phyloP scores from a whole-genome alignment of 106 monocot species.

The Vanilla planifolia region DNA sequence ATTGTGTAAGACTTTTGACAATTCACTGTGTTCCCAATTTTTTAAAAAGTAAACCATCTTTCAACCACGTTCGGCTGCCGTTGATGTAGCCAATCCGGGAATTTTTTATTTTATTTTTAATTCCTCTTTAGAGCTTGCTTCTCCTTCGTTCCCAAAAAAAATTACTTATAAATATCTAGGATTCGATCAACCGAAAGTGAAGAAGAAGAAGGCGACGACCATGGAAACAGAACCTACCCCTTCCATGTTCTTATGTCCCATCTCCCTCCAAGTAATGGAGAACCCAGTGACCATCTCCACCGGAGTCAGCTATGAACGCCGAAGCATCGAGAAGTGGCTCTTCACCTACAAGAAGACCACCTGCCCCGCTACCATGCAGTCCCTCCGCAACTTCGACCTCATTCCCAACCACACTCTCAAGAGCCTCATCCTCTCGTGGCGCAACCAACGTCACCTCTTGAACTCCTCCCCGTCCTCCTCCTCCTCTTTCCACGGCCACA shows the following conservation, averaged over 20 bases:
- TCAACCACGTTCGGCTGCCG: no score
- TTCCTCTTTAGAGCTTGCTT: no score
- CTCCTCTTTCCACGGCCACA: conserved; percentile 18
- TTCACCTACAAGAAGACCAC: conserved; percentile 26
- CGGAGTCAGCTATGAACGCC: conserved; percentile 80
- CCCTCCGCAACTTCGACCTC: conserved; percentile 14
- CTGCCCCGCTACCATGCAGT: conserved; percentile 62
- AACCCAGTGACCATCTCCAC: conserved; percentile 75
- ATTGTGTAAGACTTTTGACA: no score
- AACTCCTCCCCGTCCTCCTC: conserved; percentile 39
- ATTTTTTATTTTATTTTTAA: no score
- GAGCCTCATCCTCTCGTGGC: conserved; percentile 50
- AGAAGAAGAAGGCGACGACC: background rate
- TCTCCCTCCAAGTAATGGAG: conserved; percentile 65
- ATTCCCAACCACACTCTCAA: conserved; percentile 55
- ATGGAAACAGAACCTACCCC: conserved; percentile 14
- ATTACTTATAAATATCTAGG: no score
- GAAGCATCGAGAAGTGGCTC: conserved; percentile 68
- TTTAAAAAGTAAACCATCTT: no score
- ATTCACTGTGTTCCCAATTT: no score
- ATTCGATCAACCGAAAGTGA: no score
- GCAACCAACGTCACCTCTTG: conserved; percentile 32
- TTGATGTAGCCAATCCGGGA: no score
- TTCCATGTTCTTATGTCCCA: conserved; percentile 63
- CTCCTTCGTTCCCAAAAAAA: no score